Conservation (phyloP, 192 early-diverging fungal species). For the Glomus cerebriforme region DNA sequence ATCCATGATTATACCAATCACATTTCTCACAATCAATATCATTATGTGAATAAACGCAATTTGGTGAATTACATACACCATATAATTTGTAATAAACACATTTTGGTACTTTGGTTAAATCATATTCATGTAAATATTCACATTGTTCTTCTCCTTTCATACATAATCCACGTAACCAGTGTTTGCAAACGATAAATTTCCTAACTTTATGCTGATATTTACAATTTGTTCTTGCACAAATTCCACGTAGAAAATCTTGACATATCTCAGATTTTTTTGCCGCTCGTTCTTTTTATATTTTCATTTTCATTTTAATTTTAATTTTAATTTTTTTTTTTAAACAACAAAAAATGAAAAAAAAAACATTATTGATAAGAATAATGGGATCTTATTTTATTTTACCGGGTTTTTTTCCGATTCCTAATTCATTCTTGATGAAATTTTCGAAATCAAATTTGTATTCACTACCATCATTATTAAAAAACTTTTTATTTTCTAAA, state of each 20-base stretch:
- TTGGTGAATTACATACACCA: not conserved
- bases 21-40: not conserved
- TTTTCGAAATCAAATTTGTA: conserved; percentile 70
- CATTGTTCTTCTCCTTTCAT: conserved; percentile 15
- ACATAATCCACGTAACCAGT: conserved; percentile 16
- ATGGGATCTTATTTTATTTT: too few relatives aligned
- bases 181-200: conserved; percentile 6
- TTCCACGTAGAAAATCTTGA: not conserved
- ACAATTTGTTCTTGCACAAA: not conserved
- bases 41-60: not conserved
- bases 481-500: not conserved
- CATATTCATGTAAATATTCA: conserved; percentile 11
- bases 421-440: conserved; percentile 59
- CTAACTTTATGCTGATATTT: not conserved
- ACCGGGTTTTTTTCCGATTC: conserved; percentile 38
- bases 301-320: too few relatives aligned
- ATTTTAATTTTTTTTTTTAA: not conserved
- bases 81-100: not conserved
- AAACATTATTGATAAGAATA: not conserved
- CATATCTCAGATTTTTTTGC: not conserved
- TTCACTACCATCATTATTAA: conserved; percentile 14
- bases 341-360: not conserved
- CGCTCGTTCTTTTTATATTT: not conserved
- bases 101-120: not conserved
- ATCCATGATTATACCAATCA: not conserved